phyloP scores from a whole-genome alignment of 1,284 basidiomycete species.

The Pterulicium gracile region DNA sequence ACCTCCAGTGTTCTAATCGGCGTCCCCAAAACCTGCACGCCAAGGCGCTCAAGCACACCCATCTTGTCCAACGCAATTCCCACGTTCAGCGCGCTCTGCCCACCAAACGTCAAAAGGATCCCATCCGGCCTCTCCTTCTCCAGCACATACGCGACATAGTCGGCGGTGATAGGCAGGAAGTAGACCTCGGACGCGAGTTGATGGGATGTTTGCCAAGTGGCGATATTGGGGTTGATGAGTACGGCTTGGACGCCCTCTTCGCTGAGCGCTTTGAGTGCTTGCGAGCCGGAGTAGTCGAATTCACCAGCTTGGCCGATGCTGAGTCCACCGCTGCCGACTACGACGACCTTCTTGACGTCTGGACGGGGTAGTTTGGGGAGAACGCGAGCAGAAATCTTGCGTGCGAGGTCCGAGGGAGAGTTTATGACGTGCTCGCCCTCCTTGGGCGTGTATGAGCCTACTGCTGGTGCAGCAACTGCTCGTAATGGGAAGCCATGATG shows the following conservation, averaged over 20 bases:
- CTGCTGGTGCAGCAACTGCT: conserved; percentile 71
- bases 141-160: conserved; percentile 97
- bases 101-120: conserved; percentile 95
- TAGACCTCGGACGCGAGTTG: conserved; percentile 95
- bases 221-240: conserved; percentile 96
- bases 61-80: conserved; percentile 97
- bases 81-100: conserved; percentile 96
- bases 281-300: conserved; percentile 98
- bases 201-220: conserved; percentile 96
- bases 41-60: conserved; percentile 93
- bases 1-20: conserved; percentile 92
- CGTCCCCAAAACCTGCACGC: conserved; percentile 92
- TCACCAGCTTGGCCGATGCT: conserved; percentile 98
- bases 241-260: conserved; percentile 95
- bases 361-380: conserved; percentile 79
- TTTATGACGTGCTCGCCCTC: conserved; percentile 78
- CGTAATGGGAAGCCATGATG: conserved; percentile 22
- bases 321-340: conserved; percentile 94
- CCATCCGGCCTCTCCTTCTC: conserved; percentile 99
- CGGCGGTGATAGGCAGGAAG: conserved; percentile 93
- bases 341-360: conserved; percentile 91
- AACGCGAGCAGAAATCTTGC: conserved; percentile 85
- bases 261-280: conserved; percentile 95
- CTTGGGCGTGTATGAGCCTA: conserved; percentile 59
- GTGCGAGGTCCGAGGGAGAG: conserved; percentile 87